A percentile compares a stretch with the other conserved stretches of the same genome.
phyloP scores from a whole-genome alignment of 495 filamentous ascomycete species.

The Chaetomium tenue region DNA sequence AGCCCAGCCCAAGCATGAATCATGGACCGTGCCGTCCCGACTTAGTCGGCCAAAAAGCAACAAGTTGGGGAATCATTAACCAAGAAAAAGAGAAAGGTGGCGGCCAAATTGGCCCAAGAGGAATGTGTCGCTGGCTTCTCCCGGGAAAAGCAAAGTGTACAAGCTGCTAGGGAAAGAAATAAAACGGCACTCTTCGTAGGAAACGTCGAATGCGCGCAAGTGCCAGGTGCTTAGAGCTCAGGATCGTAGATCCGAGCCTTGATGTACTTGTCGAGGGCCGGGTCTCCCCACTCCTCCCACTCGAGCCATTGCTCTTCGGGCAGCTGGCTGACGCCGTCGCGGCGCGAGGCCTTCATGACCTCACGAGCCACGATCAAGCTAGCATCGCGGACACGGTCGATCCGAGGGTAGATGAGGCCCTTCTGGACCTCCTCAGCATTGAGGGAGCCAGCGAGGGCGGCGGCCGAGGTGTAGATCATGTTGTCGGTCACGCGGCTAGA shows the following conservation, averaged over 20 bases:
- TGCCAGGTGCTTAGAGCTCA: slow-evolving; percentile 19
- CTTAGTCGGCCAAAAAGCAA: neutral
- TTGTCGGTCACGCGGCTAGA: slow-evolving; percentile 83
- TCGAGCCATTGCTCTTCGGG: slow-evolving; percentile 75
- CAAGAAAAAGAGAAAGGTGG: slow-evolving; percentile 6
- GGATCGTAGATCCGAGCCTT: slow-evolving; percentile 80
- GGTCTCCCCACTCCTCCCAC: slow-evolving; percentile 77
- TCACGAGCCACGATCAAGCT: slow-evolving; percentile 82
- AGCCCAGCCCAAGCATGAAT: slow-evolving; percentile 3
- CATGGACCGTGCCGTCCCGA: slow-evolving; percentile 1
- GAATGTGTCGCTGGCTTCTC: neutral
- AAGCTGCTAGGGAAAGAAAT: neutral
- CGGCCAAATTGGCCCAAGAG: neutral
- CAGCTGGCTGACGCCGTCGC: slow-evolving; percentile 53
- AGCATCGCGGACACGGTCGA: slow-evolving; percentile 87
- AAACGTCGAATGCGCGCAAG: neutral
- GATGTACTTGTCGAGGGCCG: slow-evolving; percentile 75
- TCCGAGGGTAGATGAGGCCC: slow-evolving; percentile 88
- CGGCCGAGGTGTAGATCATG: slow-evolving; percentile 93
- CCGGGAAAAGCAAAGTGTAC: slow-evolving; percentile 2
- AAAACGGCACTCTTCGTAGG: neutral
- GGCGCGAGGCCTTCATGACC: slow-evolving; percentile 84
- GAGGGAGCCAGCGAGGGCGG: slow-evolving; percentile 73
- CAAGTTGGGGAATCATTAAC: slow-evolving; percentile 22
- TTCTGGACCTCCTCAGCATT: slow-evolving; percentile 75